Percentiles rank a stretch among this genome's conserved stretches.
phyloP scores from a whole-genome alignment of 2,329 filamentous ascomycete species.

The Raffaelea ambrosiae region DNA sequence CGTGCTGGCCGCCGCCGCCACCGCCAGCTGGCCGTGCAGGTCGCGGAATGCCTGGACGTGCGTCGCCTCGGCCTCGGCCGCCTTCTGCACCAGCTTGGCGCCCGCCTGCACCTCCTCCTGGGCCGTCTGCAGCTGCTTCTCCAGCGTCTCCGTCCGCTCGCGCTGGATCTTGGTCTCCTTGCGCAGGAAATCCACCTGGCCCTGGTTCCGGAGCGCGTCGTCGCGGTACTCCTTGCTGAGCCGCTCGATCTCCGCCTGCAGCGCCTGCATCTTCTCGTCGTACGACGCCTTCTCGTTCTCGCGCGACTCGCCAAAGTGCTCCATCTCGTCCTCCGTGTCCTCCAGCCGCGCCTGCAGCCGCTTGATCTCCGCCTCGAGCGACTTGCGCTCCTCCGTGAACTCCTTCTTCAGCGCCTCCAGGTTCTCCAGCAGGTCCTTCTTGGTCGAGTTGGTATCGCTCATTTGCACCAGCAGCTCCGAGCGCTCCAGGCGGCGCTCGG shows the following conservation, averaged over 20 bases:
- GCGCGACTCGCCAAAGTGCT: constrained; percentile 71
- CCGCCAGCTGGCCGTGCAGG: constrained; percentile 49
- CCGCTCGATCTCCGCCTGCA: constrained; percentile 64
- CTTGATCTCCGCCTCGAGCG: constrained; percentile 72
- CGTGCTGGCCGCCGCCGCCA: constrained; percentile 25
- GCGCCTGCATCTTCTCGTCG: constrained; percentile 57
- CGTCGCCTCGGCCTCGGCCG: constrained; percentile 42
- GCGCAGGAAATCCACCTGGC: constrained; percentile 53
- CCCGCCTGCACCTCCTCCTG: constrained; percentile 46
- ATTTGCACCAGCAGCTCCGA: constrained; percentile 59
- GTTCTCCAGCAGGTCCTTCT: constrained; percentile 88
- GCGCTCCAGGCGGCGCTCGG: constrained; percentile 45
- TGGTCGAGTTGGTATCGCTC: constrained; percentile 82
- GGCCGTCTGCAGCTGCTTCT: constrained; percentile 45
- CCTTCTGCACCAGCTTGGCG: constrained; percentile 31
- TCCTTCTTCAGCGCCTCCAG: constrained; percentile 88
- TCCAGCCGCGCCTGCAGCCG: constrained; percentile 70
- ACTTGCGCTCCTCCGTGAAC: constrained; percentile 76
- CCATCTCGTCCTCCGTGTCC: constrained; percentile 86
- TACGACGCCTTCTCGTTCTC: constrained; percentile 70
- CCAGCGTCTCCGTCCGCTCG: constrained; percentile 50
- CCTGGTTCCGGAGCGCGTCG: constrained; percentile 48
- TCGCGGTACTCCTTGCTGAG: constrained; percentile 49
- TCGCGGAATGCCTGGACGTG: constrained; percentile 48
- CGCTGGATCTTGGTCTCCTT: constrained; percentile 52